phyloP scores from a whole-genome alignment of 2,329 filamentous ascomycete genomes.

The Pseudocercospora fijiensis region DNA sequence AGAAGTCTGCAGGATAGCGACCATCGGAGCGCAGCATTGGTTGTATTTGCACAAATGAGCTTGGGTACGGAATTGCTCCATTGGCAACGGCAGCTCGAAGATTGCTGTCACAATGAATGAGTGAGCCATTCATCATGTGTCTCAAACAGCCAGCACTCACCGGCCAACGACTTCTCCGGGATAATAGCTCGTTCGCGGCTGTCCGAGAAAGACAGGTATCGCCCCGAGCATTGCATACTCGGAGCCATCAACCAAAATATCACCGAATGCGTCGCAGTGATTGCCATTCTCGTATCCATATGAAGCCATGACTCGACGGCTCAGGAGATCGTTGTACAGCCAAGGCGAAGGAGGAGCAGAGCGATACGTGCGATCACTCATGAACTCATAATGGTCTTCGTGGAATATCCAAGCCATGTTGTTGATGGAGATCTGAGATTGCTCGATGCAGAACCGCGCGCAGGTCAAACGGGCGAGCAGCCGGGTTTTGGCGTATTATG shows the following conservation, averaged over 20 bases:
- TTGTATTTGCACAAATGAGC: slow-evolving; percentile 31
- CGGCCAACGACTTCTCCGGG: background rate
- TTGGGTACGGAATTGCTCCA: slow-evolving; percentile 27
- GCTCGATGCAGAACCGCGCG: background rate
- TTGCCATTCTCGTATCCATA: slow-evolving; percentile 10
- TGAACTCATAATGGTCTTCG: slow-evolving; percentile 7
- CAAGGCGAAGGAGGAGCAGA: slow-evolving; percentile 3
- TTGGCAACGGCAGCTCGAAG: slow-evolving; percentile 33
- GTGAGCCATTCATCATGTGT: background rate
- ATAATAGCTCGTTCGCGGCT: background rate
- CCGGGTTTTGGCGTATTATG: background rate
- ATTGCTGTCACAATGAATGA: slow-evolving; percentile 15
- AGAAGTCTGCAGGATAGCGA: slow-evolving; percentile 37
- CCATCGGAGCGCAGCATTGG: slow-evolving; percentile 37
- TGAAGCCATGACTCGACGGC: slow-evolving; percentile 1
- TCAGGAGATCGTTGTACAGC: background rate
- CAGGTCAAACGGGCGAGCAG: background rate
- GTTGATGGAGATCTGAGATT: background rate
- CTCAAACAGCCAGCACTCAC: background rate
- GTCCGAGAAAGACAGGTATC: background rate
- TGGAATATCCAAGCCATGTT: slow-evolving; percentile 1
- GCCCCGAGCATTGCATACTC: background rate
- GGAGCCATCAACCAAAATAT: background rate
- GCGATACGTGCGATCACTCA: slow-evolving; percentile 3
- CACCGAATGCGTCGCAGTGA: background rate